Evolutionary conservation across 2,329 filamentous ascomycete species (phyloP), one percentile per base, ranked within the genome.

Genomic region (Phialocephala sp.): DNA sequence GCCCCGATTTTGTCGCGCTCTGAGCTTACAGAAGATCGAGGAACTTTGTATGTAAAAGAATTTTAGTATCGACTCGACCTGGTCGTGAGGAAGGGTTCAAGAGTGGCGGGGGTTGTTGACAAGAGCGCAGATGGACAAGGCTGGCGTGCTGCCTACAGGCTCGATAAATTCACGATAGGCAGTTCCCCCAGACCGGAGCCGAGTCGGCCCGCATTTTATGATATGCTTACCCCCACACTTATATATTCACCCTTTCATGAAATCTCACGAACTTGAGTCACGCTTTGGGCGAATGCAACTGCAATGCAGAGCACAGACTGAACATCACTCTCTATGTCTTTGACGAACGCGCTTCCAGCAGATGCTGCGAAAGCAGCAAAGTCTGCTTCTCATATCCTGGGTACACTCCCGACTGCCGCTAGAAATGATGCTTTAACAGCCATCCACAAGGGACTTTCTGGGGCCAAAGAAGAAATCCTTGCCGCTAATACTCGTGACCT

Each of bases 401-500:
- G 93, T 58, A 91, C 92, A 1, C 87, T 98, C 58, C 86, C 93
- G 3, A 87, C 87, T 45, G 80, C 84, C 47, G 90, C 90, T 27
- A 90, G 95, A 75, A 97, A 98, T 81, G 87, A 89, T 65, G 94
- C 95, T 57, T 83, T 99, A 69, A 91, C 90, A 57, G 87, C 90
- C 35, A 92, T 99, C 68, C 90, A 98, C 80, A 80, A 85, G 71
- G 92, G 90, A n/a, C 86, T 99, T 62, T 77, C 84, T 12, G 82
- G 83, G 8, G 86, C 89, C 59, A 91, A 88, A 77, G 85, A 91
- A 65, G 83, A 87, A 15, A 97, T 99, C 70, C 85, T 99, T 59
- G 88, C 89, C 50, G 95, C 95, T 67, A 99, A 99, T 80, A 89
- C 89, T 35, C 85, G 85, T 67, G 95, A 99, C 77, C 85, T 99